Evolutionary conservation across 1,139 yeast species (phyloP), one percentile per base, ranked within the genome.

Genomic region (Candida gigantensis): DNA sequence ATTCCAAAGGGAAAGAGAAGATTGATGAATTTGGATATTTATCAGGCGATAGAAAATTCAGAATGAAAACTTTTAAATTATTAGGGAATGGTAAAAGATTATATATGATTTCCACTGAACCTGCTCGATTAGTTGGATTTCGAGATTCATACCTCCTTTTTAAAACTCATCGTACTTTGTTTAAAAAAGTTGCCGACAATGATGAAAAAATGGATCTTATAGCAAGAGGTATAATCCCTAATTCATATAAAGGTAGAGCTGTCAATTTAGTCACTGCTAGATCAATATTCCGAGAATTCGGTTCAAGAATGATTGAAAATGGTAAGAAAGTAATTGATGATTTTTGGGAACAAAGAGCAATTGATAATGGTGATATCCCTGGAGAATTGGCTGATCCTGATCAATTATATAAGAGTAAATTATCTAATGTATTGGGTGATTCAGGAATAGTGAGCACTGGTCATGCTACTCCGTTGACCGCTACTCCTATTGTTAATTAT

Each of bases 21-120:
- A 78, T 92, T 29, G 82, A 79, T 45, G 69, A 59, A 28, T 57
- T 73, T 41, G 98, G 98, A 14, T 71, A 73, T 37, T 66, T 94
- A 40, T 56, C 60, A 31, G 96, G 86, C 2, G 94, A 79, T n/a
- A 73, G 97, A 47, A 76, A 79, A 51, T 92, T 77, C 62, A 72
- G 92, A 42, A 84, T 88, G 44, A 81, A 90, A 43, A 81, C 94
- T 0, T 92, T 92, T 61, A 86, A 87, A 4, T 75, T 90, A 8
- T 62, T 74, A 29, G 88, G 85, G 4, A 77, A 82, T 41, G 96
- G 95, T 3, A 76, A 79, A 26, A 72, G 81, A 44, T 70, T 82
- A 41, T 92, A 79, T 58, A 89, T 92, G 95, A 76, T 92, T 32
- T 85, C 96, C 2, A 90, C 97, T 0, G 97, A 90, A 55, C 96